phyloP scores from a whole-genome alignment of 140 eudicot species.

The Senecio squalidus region DNA sequence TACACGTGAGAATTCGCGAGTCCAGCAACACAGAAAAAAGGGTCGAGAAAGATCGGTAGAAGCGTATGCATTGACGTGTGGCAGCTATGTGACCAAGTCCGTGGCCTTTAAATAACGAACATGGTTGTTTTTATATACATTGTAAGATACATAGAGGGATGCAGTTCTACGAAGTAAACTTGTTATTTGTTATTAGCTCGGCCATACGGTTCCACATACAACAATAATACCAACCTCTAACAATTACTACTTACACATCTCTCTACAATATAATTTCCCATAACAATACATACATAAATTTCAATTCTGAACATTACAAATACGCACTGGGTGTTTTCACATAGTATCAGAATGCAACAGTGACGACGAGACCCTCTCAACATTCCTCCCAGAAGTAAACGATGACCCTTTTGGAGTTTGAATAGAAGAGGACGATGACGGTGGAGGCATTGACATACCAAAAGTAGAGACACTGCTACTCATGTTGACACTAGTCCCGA shows the following conservation, averaged over 20 bases:
- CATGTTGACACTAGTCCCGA: constrained; percentile 44
- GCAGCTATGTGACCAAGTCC: no score
- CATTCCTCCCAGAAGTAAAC: constrained; percentile 47
- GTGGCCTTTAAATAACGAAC: no score
- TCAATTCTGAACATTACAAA: not conserved
- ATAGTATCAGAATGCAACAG: constrained; percentile 28
- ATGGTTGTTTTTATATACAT: no score
- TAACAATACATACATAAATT: constrained; percentile 7
- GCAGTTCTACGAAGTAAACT: no score
- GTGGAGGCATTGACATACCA: constrained; percentile 40
- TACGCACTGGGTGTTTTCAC: no score
- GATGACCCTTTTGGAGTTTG: constrained; percentile 47
- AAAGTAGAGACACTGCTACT: constrained; percentile 53
- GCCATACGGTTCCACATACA: no score
- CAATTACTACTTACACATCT: constrained; percentile 12
- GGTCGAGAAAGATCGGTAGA: no score
- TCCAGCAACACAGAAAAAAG: no score
- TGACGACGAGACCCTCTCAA: constrained; percentile 50
- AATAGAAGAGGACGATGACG: constrained; percentile 53
- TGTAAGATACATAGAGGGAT: no score
- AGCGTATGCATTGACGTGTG: no score
- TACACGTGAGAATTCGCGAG: no score
- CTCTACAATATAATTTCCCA: not conserved
- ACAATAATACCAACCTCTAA: constrained; percentile 1
- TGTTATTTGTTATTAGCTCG: no score